Evolutionary conservation across 2,329 filamentous ascomycete species (phyloP).

Genomic region (Lachnellula willkommii): DNA sequence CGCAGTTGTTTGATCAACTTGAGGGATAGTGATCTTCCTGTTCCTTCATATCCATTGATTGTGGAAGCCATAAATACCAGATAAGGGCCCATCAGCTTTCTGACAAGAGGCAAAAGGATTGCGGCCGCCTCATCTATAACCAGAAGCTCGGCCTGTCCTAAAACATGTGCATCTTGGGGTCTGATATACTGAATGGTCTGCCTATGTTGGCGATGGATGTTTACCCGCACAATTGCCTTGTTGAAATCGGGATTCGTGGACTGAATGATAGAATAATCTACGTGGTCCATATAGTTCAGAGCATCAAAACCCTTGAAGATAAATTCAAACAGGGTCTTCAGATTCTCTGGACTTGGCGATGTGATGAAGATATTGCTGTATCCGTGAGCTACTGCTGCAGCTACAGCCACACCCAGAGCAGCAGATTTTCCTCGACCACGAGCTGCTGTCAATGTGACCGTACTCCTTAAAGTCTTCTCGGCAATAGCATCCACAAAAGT

Average conservation of each 20-base stretch:
- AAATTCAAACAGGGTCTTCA: constrained; percentile 98
- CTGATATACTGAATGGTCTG: constrained; percentile 99
- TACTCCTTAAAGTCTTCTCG: constrained; percentile 91
- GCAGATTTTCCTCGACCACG: constrained; percentile 96
- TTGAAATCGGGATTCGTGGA: constrained; percentile 98
- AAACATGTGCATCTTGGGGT: constrained; percentile 88
- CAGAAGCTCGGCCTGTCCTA: constrained; percentile 89
- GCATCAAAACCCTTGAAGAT: constrained; percentile 98
- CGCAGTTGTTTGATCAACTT: constrained; percentile 96
- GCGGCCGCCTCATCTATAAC: constrained; percentile 98
- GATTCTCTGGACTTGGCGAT: constrained; percentile 92
- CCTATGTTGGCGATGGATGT: constrained; percentile 88
- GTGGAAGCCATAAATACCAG: constrained; percentile 99
- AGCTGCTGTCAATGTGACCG: constrained; percentile 86
- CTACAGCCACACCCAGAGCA: constrained; percentile 87
- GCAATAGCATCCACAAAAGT: constrained; percentile 95
- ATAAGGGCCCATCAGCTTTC: constrained; percentile 93
- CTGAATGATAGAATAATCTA: constrained; percentile 96
- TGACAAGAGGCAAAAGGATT: constrained; percentile 86
- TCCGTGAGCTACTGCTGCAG: constrained; percentile 87
- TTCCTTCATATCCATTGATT: constrained; percentile 98
- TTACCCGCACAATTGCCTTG: constrained; percentile 96
- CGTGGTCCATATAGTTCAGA: constrained; percentile 86
- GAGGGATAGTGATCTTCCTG: constrained; percentile 85
- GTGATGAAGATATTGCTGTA: constrained; percentile 99